phyloP scores from a whole-genome alignment of 1,139 yeast genomes.

The Blastobotrys elegans region DNA sequence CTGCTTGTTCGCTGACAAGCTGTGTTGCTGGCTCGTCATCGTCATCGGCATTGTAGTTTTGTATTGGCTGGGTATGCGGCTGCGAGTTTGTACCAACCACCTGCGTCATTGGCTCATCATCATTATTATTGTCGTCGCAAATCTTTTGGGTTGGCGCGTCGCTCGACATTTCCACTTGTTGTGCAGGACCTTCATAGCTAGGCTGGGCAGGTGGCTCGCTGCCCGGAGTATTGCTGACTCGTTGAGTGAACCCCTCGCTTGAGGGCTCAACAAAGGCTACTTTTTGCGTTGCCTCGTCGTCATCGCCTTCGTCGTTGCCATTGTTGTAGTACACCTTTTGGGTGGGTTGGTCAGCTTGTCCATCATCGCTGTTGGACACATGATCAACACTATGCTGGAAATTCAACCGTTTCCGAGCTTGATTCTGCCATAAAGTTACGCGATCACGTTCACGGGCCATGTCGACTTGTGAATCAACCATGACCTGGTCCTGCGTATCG shows the following conservation, averaged over 20 bases:
- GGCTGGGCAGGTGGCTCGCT: not conserved
- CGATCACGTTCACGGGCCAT: constrained; percentile 9
- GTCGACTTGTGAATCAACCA: constrained; percentile 11
- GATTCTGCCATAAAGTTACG: constrained; percentile 4
- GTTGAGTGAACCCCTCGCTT: not conserved
- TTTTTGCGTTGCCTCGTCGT: constrained; percentile 1
- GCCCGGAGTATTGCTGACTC: not conserved
- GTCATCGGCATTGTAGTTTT: not conserved
- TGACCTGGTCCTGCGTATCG: not conserved
- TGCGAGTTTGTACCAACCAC: constrained; percentile 2
- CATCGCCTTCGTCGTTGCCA: not conserved
- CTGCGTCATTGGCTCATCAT: constrained; percentile 3
- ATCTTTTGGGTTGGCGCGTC: not conserved
- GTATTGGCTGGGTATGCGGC: constrained; percentile 1
- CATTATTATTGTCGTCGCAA: not conserved
- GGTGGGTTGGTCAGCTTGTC: too few relatives aligned
- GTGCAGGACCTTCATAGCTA: not conserved
- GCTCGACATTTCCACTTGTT: not conserved
- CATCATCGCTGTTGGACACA: not conserved
- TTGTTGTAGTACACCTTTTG: not conserved
- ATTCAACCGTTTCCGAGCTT: not conserved
- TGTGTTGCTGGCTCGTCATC: not conserved
- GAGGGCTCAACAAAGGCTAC: not conserved
- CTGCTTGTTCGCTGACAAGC: constrained; percentile 1
- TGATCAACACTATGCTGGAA: not conserved